phyloP scores from a whole-genome alignment of 2,329 filamentous ascomycete genomes.

The Chalaropsis ovoidea region DNA sequence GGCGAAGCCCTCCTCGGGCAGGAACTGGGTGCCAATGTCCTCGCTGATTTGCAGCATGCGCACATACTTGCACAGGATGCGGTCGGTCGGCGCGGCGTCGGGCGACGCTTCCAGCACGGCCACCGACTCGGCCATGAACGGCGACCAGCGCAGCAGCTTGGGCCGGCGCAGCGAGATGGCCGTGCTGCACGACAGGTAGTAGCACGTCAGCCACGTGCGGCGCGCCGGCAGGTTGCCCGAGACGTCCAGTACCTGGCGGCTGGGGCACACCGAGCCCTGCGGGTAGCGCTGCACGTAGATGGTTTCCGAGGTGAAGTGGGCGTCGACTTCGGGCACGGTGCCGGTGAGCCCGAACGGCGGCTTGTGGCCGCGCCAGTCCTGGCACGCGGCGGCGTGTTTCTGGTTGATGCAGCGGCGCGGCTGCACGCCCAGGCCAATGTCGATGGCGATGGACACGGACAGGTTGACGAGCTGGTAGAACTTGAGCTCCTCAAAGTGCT shows the following conservation, averaged over 20 bases:
- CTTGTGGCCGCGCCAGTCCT: not conserved
- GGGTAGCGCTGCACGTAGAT: not conserved
- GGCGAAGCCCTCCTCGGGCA: constrained; percentile 52
- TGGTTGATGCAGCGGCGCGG: not conserved
- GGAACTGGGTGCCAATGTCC: constrained; percentile 56
- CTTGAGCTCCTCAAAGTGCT: constrained; percentile 75
- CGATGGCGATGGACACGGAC: constrained; percentile 70
- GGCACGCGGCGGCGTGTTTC: not conserved
- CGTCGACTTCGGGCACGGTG: not conserved
- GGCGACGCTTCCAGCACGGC: constrained; percentile 45
- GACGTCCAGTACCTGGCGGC: constrained; percentile 27
- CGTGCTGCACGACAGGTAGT: constrained; percentile 49
- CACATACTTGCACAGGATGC: constrained; percentile 48
- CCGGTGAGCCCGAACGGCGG: not conserved
- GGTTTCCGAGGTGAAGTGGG: not conserved
- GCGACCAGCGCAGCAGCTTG: constrained; percentile 49
- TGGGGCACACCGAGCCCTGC: constrained; percentile 26
- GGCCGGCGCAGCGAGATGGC: constrained; percentile 53
- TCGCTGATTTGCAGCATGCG: constrained; percentile 55
- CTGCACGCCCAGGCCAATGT: constrained; percentile 63
- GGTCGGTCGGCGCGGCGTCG: constrained; percentile 47
- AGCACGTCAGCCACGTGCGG: constrained; percentile 50
- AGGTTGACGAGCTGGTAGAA: constrained; percentile 82
- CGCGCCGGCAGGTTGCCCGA: constrained; percentile 32
- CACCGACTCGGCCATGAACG: constrained; percentile 52